phyloP scores from a whole-genome alignment of 2,329 filamentous ascomycete genomes.

The Pleurostoma richardsiae region DNA sequence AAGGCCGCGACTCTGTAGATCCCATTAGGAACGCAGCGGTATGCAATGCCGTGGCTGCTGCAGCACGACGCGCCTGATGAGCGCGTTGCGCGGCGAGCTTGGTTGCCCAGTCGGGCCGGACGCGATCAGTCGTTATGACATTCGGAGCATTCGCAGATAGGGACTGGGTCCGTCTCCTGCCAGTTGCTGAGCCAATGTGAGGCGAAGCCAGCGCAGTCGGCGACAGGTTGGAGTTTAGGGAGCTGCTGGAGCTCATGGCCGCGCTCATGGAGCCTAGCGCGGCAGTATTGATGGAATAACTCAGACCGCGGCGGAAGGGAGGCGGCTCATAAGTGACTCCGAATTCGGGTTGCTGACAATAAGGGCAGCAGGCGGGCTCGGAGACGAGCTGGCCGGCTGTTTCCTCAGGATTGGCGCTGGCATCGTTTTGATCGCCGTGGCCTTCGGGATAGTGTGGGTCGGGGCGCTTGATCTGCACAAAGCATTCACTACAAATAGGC shows the following conservation, averaged over 20 bases:
- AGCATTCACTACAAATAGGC: slow-evolving; percentile 95
- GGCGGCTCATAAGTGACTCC: slow-evolving; percentile 93
- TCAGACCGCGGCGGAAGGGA: slow-evolving; percentile 78
- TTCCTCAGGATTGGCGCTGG: slow-evolving; percentile 39
- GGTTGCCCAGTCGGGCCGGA: slow-evolving; percentile 90
- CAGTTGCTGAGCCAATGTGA: slow-evolving; percentile 24
- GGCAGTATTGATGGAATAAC: slow-evolving; percentile 53
- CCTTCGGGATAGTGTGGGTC: slow-evolving; percentile 89
- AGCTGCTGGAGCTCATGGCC: slow-evolving; percentile 83
- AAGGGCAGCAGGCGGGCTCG: slow-evolving; percentile 87
- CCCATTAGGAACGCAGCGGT: slow-evolving; percentile 91
- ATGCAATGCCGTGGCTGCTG: slow-evolving; percentile 89
- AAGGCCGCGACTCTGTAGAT: slow-evolving; percentile 48
- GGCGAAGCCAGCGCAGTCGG: slow-evolving; percentile 27
- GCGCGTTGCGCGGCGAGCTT: slow-evolving; percentile 82
- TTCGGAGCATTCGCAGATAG: slow-evolving; percentile 78
- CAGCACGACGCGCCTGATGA: slow-evolving; percentile 79
- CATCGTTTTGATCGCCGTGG: slow-evolving; percentile 37
- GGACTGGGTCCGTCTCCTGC: slow-evolving; percentile 46
- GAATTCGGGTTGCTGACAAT: slow-evolving; percentile 92
- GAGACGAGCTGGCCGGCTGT: slow-evolving; percentile 69
- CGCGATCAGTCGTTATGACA: slow-evolving; percentile 87
- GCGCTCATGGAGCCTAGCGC: slow-evolving; percentile 49
- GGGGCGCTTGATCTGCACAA: slow-evolving; percentile 94
- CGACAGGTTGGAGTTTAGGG: slow-evolving; percentile 56